phyloP scores from a whole-genome alignment of 2,329 filamentous ascomycete genomes.

The Sporothrix pseudoabietina region DNA sequence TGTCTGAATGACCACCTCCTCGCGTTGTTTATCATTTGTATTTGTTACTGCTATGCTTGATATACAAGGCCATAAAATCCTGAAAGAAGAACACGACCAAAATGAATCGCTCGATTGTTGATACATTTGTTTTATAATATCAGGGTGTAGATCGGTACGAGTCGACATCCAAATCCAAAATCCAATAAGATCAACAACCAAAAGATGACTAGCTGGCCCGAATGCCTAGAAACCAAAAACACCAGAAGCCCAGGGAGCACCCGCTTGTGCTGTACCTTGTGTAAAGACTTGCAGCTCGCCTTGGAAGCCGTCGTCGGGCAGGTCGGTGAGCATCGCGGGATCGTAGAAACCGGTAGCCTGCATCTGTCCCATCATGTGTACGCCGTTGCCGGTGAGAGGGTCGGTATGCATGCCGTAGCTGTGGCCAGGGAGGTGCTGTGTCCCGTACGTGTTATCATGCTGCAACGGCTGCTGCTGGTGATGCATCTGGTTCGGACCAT shows the following conservation, averaged over 20 bases:
- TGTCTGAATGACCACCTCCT: too few species aligned
- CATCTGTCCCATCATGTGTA: conserved; percentile 21
- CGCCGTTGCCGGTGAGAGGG: neutral
- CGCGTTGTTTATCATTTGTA: neutral
- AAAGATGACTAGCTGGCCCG: neutral
- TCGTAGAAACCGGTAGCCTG: conserved; percentile 21
- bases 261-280: conserved; percentile 41
- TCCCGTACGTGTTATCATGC: neutral
- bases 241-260: conserved; percentile 36
- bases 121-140: neutral
- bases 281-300: conserved; percentile 50
- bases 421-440: neutral
- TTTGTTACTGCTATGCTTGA: neutral
- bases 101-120: neutral
- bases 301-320: conserved; percentile 50
- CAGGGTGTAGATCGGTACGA: neutral
- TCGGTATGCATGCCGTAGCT: conserved; percentile 1
- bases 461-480: conserved; percentile 3
- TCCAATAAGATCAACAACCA: neutral
- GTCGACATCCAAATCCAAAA: neutral
- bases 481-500: neutral
- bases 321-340: conserved; percentile 5
- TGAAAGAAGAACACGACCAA: neutral
- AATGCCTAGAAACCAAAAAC: conserved; percentile 34
- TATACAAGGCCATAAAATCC: neutral